Evolutionary conservation across 2,329 filamentous ascomycete genomes (phyloP).

Genomic region (Clonostachys sp.): DNA sequence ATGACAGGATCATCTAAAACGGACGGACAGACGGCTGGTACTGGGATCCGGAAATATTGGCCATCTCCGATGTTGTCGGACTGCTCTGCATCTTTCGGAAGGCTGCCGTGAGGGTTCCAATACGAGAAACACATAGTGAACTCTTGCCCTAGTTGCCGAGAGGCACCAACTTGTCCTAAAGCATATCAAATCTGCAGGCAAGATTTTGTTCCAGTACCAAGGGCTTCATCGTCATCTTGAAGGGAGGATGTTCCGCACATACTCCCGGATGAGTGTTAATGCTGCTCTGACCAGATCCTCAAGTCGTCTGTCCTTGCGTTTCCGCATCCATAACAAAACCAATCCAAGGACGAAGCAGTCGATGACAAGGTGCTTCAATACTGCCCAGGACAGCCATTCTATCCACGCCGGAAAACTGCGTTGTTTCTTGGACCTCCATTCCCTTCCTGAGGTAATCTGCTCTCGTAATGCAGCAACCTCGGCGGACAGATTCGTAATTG

Average conservation of each 20-base stretch:
- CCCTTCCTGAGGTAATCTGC: slow-evolving; percentile 74
- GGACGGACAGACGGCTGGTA: no score
- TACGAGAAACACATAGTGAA: no score
- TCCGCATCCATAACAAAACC: slow-evolving; percentile 68
- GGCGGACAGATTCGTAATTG: slow-evolving; percentile 82
- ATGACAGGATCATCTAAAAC: no score
- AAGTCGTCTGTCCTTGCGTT: slow-evolving; percentile 63
- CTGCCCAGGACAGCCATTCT: slow-evolving; percentile 64
- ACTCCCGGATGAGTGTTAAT: slow-evolving; percentile 52
- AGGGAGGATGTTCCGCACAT: slow-evolving; percentile 53
- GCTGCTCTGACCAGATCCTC: slow-evolving; percentile 70
- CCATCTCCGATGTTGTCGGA: no score
- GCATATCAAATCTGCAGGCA: neutral
- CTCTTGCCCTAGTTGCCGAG: no score
- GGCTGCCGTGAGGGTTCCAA: no score
- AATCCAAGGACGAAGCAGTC: slow-evolving; percentile 64
- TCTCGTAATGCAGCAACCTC: slow-evolving; percentile 91
- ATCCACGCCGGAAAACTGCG: slow-evolving; percentile 66
- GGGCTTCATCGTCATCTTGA: slow-evolving; percentile 35
- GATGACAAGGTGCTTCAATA: slow-evolving; percentile 68
- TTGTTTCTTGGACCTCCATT: slow-evolving; percentile 63
- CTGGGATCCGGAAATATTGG: no score
- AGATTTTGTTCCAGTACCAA: neutral
- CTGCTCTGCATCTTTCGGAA: no score
- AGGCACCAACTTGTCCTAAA: neutral